A percentile compares a stretch with the other conserved stretches of the same genome.
phyloP scores from a whole-genome alignment of 306 rosid genomes.

The Herpetospermum pedunculosum region DNA sequence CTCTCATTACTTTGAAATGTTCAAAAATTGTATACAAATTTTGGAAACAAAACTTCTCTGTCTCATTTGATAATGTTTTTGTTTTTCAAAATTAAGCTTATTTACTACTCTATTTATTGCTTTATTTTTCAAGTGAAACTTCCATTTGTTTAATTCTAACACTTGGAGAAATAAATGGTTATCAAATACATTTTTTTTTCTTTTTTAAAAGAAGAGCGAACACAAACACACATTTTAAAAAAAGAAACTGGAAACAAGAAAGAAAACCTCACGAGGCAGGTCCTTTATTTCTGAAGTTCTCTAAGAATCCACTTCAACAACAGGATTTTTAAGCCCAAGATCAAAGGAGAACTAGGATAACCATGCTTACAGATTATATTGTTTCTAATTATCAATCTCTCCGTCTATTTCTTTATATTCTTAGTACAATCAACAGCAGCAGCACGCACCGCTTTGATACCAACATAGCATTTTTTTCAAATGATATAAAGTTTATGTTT shows the following conservation, averaged over 20 bases:
- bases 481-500: background rate
- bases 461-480: background rate
- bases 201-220: background rate
- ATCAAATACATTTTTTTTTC: background rate
- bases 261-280: background rate
- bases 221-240: background rate
- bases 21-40: background rate
- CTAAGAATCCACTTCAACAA: background rate
- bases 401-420: background rate
- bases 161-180: background rate
- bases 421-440: background rate
- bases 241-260: background rate
- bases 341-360: background rate
- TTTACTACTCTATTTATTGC: background rate
- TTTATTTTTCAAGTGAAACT: background rate
- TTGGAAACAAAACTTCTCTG: background rate
- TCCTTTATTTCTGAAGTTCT: background rate
- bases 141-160: background rate
- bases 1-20: background rate
- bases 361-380: background rate
- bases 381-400: background rate
- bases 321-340: background rate
- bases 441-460: background rate
- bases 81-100: background rate
- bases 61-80: background rate